Evolutionary conservation across 805 yeast species (phyloP).

Genomic region (Kodamaea neixiangensis): DNA sequence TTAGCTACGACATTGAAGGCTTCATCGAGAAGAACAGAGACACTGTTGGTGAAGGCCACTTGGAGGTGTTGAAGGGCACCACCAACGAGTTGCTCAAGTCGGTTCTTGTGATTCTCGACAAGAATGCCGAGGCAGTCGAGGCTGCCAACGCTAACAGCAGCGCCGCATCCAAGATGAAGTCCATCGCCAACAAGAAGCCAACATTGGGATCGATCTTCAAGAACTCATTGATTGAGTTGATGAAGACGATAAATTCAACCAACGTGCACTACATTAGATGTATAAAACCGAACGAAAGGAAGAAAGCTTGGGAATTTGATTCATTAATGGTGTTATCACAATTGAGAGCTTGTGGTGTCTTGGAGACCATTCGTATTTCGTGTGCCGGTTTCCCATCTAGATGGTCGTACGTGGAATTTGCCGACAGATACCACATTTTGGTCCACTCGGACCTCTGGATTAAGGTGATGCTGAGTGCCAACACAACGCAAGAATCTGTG

Average conservation of each 20-base stretch:
- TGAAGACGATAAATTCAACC: slow-evolving; percentile 90
- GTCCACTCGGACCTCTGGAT: slow-evolving; percentile 73
- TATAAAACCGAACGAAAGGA: slow-evolving; percentile 93
- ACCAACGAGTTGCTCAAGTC: slow-evolving; percentile 64
- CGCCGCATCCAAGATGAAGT: slow-evolving; percentile 26
- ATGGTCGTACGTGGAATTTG: slow-evolving; percentile 94
- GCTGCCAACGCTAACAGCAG: slow-evolving; percentile 23
- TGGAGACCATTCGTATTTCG: slow-evolving; percentile 93
- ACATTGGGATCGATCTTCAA: slow-evolving; percentile 95
- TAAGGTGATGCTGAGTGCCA: slow-evolving; percentile 48
- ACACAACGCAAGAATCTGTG: slow-evolving; percentile 56
- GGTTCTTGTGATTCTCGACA: slow-evolving; percentile 66
- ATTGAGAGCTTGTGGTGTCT: slow-evolving; percentile 96
- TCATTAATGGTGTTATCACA: slow-evolving; percentile 94
- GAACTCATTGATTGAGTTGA: slow-evolving; percentile 85
- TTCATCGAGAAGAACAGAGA: slow-evolving; percentile 97
- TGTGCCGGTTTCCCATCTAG: slow-evolving; percentile 98
- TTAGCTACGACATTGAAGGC: slow-evolving; percentile 87
- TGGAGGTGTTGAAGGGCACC: slow-evolving; percentile 76
- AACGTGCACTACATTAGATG: slow-evolving; percentile 97
- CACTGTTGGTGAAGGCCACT: slow-evolving; percentile 93
- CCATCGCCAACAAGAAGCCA: slow-evolving; percentile 68
- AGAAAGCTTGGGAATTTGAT: slow-evolving; percentile 94
- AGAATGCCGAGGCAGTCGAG: slow-evolving; percentile 52
- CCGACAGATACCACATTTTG: slow-evolving; percentile 81